Conservation (phyloP, 1,284 basidiomycete genomes). For the Singerocomus inundabilis region DNA sequence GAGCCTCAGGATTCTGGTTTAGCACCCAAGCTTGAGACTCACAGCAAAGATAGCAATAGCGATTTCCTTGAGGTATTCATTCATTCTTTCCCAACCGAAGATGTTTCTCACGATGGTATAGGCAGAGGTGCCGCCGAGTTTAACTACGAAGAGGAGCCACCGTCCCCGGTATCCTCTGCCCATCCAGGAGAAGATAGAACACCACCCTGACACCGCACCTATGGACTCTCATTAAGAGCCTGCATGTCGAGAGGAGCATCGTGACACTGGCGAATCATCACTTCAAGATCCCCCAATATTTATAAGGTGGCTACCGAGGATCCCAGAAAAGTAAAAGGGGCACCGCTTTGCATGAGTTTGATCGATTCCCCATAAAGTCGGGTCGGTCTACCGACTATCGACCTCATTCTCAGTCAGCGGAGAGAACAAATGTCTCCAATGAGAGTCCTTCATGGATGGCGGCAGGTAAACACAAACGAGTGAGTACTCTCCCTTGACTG, state of each 20-base stretch:
- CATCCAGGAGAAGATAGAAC: neutral
- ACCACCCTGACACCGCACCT: neutral
- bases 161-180: neutral
- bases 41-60: neutral
- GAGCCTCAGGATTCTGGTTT: neutral
- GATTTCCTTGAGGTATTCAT: neutral
- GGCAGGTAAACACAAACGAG: neutral
- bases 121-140: neutral
- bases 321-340: neutral
- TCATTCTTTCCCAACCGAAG: neutral
- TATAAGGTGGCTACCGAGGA: neutral
- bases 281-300: too few relatives aligned
- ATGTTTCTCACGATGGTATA: neutral
- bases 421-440: neutral
- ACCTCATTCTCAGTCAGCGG: too few relatives aligned
- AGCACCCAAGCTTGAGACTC: neutral
- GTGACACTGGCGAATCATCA: neutral
- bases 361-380: too few relatives aligned
- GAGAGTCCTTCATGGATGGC: neutral
- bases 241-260: neutral
- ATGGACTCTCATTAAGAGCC: neutral
- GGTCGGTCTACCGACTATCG: too few relatives aligned
- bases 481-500: neutral
- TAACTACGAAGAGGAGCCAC: neutral
- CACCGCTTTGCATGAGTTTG: too few relatives aligned